Base-by-base conservation (phyloP, 2,329 filamentous ascomycete genomes). In the Talaromyces sp. region DNA sequence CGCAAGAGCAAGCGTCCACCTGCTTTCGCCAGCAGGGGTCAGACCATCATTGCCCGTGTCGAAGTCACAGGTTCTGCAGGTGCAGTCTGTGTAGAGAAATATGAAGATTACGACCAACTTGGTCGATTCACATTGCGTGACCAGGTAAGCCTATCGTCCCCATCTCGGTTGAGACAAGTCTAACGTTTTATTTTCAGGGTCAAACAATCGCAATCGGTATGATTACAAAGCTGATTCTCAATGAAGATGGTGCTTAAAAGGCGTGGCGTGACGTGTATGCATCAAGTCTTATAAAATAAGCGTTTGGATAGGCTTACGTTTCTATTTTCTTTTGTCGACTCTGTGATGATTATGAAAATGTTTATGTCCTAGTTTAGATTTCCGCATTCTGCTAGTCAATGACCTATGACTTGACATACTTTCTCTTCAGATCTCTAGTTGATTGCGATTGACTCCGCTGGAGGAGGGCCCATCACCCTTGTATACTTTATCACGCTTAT, bases 201-300 rank as follows among this genome's bases (percentile, higher is more conserved):
- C 93, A 98, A 90, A 99, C 95, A 0, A 97, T 99, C 81, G 95
- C 95, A 62, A 99, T 99, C 80, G 95, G 95, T 73, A 99, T 99
- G 86, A 96, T 99, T 76, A 97, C 92, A 64, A 97, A 93, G 84
- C 85, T 99, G 65, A 86, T 90, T 69, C 81, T 78, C 3, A 78
- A 82, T 55, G 62, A 66, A 52, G n/a, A 28, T 11, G 35, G 33
- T 21, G 50, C 58, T n/a, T 54, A 50, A 46, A 48, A 55, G 39
- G 12, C 6, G 28, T 28, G 35, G 12, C 5, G 48, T 40, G 48
- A 37, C 46, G n/a, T 52, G 40, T 60, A 46, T 57, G 39, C 39
- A 60, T 57, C 31, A 56, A 33, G 33, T 46, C 55, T 35, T 52
- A 55, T 35, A 52, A 58, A 33, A 62, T n/a, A 42, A 44, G 59